phyloP scores from a whole-genome alignment of 495 filamentous ascomycete genomes.

The Penicillium verhagenii region DNA sequence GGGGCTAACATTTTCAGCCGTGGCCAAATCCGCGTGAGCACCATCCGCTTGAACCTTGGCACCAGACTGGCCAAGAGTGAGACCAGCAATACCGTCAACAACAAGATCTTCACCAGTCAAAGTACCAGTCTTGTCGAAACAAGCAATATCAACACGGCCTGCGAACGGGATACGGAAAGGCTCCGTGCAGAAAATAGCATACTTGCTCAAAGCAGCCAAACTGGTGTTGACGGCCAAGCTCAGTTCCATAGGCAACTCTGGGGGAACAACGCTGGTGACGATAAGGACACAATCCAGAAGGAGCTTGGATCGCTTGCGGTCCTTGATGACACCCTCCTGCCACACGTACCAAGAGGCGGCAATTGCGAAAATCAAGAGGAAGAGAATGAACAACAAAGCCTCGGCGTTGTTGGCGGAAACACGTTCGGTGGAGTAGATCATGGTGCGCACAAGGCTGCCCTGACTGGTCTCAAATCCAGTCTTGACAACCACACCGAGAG shows the following conservation, averaged over 20 bases:
- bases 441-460: slow-evolving; percentile 94
- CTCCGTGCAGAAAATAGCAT: slow-evolving; percentile 97
- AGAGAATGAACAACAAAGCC: slow-evolving; percentile 93
- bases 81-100: slow-evolving; percentile 93
- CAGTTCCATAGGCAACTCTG: slow-evolving; percentile 97
- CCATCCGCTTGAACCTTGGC: slow-evolving; percentile 74
- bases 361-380: slow-evolving; percentile 92
- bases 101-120: slow-evolving; percentile 96
- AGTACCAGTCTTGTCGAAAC: slow-evolving; percentile 98
- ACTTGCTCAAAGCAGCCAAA: slow-evolving; percentile 89
- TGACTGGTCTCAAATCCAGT: slow-evolving; percentile 99
- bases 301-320: slow-evolving; percentile 95
- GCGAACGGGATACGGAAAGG: slow-evolving; percentile 99
- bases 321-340: slow-evolving; percentile 88
- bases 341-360: slow-evolving; percentile 99
- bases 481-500: slow-evolving; percentile 91
- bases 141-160: slow-evolving; percentile 92
- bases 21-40: slow-evolving; percentile 69
- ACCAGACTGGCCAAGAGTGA: slow-evolving; percentile 65
- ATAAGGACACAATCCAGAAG: slow-evolving; percentile 97
- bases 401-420: slow-evolving; percentile 97
- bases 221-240: slow-evolving; percentile 98
- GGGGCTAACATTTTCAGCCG: slow-evolving; percentile 61
- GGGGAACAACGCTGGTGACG: slow-evolving; percentile 94
- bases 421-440: slow-evolving; percentile 99